phyloP scores from a whole-genome alignment of 2,329 filamentous ascomycete genomes.

The Akanthomyces dipterigenus region DNA sequence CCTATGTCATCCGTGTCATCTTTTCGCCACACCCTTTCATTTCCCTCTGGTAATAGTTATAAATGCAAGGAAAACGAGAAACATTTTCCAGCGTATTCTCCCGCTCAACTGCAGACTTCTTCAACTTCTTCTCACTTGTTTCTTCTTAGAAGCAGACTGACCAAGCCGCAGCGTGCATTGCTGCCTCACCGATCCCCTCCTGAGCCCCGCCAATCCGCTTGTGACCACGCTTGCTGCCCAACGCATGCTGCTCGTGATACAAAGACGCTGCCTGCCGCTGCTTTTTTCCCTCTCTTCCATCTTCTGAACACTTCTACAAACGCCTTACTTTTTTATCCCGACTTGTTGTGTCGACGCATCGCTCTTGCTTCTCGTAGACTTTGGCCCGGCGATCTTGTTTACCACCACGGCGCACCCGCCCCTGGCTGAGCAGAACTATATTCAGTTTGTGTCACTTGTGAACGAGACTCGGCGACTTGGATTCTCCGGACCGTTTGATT shows the following conservation, averaged over 20 bases:
- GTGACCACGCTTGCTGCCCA: constrained; percentile 11
- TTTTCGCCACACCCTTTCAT: constrained; percentile 1
- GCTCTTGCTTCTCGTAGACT: constrained; percentile 6
- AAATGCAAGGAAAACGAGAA: neutral
- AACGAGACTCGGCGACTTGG: neutral
- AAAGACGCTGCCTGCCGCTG: constrained; percentile 2
- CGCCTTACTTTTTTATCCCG: neutral
- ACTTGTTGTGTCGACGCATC: neutral
- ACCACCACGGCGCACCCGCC: neutral
- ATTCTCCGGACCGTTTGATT: neutral
- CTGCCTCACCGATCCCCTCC: constrained; percentile 8
- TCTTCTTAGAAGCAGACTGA: neutral
- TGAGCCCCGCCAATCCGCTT: constrained; percentile 9
- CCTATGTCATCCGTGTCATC: constrained; percentile 4
- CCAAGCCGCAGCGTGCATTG: neutral
- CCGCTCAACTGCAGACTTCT: neutral
- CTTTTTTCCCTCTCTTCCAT: neutral
- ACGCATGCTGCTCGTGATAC: constrained; percentile 9
- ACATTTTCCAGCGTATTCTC: neutral
- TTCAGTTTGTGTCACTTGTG: neutral
- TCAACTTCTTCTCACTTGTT: neutral
- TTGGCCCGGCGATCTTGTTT: neutral
- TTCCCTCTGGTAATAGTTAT: neutral
- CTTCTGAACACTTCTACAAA: neutral
- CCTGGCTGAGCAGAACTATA: neutral